phyloP scores from a whole-genome alignment of 345 rosid species.

The Noccaea bulbosa region DNA sequence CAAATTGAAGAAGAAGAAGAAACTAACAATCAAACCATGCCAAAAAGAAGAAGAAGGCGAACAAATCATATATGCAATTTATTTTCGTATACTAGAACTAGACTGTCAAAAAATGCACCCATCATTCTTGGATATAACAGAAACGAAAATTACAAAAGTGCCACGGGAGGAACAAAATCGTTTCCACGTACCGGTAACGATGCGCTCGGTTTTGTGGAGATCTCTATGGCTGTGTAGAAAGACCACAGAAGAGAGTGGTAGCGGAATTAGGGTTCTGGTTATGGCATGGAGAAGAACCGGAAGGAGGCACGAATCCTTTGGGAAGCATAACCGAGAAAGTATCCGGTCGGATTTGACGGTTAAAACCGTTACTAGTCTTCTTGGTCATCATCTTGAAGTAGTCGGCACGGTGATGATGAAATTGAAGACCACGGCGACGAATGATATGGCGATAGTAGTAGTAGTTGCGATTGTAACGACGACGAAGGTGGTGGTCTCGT shows the following conservation, averaged over 20 bases:
- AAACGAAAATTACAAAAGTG: slow-evolving; percentile 23
- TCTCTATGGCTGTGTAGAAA: slow-evolving; percentile 35
- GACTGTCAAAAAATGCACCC: slow-evolving; percentile 12
- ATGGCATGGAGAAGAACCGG: slow-evolving; percentile 44
- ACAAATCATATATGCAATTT: neutral
- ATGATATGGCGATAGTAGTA: slow-evolving; percentile 23
- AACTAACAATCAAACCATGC: neutral
- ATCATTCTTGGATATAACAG: slow-evolving; percentile 12
- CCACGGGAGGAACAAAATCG: slow-evolving; percentile 27
- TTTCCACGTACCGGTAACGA: slow-evolving; percentile 27
- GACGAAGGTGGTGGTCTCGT: slow-evolving; percentile 15
- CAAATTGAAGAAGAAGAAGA: neutral
- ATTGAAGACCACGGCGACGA: slow-evolving; percentile 36
- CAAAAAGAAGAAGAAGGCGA: neutral
- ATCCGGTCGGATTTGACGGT: slow-evolving; percentile 36
- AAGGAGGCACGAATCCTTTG: slow-evolving; percentile 41
- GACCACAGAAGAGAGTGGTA: slow-evolving; percentile 32
- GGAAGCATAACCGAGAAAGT: slow-evolving; percentile 41
- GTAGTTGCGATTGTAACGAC: slow-evolving; percentile 25
- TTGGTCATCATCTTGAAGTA: slow-evolving; percentile 40
- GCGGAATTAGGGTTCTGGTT: slow-evolving; percentile 37
- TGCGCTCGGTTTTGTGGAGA: neutral
- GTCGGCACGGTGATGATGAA: slow-evolving; percentile 16
- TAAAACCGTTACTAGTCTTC: slow-evolving; percentile 27
- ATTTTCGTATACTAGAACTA: slow-evolving; percentile 22